Percentiles rank a stretch among this genome's conserved stretches.
Evolutionary conservation across 768 basidiomycete genomes (phyloP).

Genomic region (Austroboletus festivus): DNA sequence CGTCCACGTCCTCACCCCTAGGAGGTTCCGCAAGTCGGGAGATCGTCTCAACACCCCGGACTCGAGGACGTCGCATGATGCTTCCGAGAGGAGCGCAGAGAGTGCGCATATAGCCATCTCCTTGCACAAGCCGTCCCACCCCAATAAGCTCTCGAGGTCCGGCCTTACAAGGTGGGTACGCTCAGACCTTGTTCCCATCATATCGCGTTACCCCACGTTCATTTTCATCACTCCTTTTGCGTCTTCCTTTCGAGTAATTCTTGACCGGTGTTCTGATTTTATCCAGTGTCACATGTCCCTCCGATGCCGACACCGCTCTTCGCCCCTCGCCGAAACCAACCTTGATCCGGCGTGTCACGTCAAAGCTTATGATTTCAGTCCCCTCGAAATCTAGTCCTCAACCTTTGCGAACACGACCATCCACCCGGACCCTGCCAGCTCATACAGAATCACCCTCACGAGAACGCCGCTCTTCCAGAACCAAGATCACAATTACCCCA

Average conservation of each 20-base stretch:
- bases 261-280: too few relatives aligned
- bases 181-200: not conserved
- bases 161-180: constrained; percentile 14
- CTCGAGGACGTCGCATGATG: too few relatives aligned
- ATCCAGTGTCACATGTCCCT: not conserved
- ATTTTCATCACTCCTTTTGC: too few relatives aligned
- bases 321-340: constrained; percentile 11
- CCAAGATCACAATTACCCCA: not conserved
- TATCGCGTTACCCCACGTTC: not conserved
- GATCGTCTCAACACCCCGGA: constrained; percentile 4
- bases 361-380: constrained; percentile 25
- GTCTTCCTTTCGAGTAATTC: too few relatives aligned
- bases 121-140: too few relatives aligned
- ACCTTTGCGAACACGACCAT: constrained; percentile 8
- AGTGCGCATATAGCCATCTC: too few relatives aligned
- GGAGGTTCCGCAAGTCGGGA: not conserved
- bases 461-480: constrained; percentile 4
- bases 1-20: constrained; percentile 6
- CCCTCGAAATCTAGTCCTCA: constrained; percentile 9
- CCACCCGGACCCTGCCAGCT: constrained; percentile 9
- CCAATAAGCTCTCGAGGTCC: not conserved
- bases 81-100: too few relatives aligned
- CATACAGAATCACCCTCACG: not conserved
- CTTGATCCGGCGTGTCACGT: constrained; percentile 30
- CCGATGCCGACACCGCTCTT: not conserved